phyloP scores from a whole-genome alignment of 768 basidiomycete species.

The Steccherinum ochraceum region DNA sequence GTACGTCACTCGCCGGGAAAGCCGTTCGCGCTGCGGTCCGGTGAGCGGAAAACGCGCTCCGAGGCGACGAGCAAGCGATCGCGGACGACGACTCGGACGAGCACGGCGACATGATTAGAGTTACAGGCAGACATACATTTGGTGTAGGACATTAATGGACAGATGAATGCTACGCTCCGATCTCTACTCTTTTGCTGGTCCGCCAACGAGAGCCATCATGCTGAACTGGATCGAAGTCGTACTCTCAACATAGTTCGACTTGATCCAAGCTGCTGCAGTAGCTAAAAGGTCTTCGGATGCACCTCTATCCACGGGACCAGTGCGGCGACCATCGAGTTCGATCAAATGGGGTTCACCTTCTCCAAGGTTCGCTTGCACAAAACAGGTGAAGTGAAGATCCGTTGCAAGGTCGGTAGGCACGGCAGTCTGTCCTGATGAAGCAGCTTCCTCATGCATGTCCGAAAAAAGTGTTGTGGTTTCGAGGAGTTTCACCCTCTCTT shows the following conservation, averaged over 20 bases:
- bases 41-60: no score
- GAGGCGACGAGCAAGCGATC: no score
- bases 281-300: constrained; percentile 50
- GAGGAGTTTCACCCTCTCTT: constrained; percentile 69
- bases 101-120: no score
- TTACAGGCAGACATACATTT: no score
- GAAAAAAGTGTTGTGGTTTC: constrained; percentile 74
- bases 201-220: constrained; percentile 62
- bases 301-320: constrained; percentile 78
- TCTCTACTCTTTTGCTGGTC: no score
- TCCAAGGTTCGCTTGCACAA: constrained; percentile 59
- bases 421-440: constrained; percentile 61
- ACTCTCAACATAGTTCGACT: constrained; percentile 49
- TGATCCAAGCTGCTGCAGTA: constrained; percentile 63
- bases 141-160: no score
- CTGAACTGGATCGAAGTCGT: constrained; percentile 56
- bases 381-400: constrained; percentile 83
- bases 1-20: no score
- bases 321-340: constrained; percentile 79
- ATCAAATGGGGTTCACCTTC: constrained; percentile 43
- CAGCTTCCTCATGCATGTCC: constrained; percentile 67
- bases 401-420: constrained; percentile 62
- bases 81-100: no score
- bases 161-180: no score
- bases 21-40: no score